These are phyloP conservation scores for Cryptococcus sp. DNA, from an alignment of 1,284 basidiomycete species.

Conservation along the genomic window DNA sequence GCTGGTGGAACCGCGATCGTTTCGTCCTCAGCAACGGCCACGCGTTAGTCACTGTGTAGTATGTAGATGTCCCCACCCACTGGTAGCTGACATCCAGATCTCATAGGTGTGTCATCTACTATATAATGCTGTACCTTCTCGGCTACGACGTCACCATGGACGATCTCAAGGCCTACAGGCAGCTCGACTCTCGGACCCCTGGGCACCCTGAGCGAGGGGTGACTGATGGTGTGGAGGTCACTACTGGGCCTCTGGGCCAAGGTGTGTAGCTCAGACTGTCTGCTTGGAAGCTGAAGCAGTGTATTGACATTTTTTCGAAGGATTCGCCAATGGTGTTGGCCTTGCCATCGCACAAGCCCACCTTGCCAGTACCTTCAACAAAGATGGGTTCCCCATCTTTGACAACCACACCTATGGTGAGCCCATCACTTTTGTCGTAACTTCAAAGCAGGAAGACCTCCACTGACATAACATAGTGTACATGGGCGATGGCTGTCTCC, in stretches of 20 bases:
- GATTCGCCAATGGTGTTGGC: constrained; percentile 42
- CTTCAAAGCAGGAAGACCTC: too few relatives aligned
- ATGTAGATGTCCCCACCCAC: too few relatives aligned
- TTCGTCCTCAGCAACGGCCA: constrained; percentile 51
- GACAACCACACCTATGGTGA: constrained; percentile 41
- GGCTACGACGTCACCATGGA: constrained; percentile 36
- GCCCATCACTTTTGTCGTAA: too few relatives aligned
- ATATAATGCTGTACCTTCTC: constrained; percentile 46
- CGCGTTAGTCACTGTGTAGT: constrained; percentile 30
- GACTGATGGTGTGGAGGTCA: constrained; percentile 30
- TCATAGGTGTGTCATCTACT: constrained; percentile 47
- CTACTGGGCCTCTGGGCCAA: constrained; percentile 41
- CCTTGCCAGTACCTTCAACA: constrained; percentile 40
- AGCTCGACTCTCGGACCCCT: not conserved
- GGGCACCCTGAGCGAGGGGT: constrained; percentile 46
- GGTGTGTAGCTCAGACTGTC: constrained; percentile 23
- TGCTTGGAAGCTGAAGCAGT: too few relatives aligned
- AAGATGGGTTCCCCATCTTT: constrained; percentile 34
- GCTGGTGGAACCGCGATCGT: constrained; percentile 84
- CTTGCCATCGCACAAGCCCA: constrained; percentile 45
- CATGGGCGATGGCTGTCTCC: constrained; percentile 49
- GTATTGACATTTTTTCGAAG: too few relatives aligned
- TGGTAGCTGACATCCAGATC: too few relatives aligned
- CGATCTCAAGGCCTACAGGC: constrained; percentile 32
- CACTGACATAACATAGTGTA: constrained; percentile 13